Evolutionary conservation across 2,329 filamentous ascomycete species (phyloP).

Genomic region (Knufia fluminis): DNA sequence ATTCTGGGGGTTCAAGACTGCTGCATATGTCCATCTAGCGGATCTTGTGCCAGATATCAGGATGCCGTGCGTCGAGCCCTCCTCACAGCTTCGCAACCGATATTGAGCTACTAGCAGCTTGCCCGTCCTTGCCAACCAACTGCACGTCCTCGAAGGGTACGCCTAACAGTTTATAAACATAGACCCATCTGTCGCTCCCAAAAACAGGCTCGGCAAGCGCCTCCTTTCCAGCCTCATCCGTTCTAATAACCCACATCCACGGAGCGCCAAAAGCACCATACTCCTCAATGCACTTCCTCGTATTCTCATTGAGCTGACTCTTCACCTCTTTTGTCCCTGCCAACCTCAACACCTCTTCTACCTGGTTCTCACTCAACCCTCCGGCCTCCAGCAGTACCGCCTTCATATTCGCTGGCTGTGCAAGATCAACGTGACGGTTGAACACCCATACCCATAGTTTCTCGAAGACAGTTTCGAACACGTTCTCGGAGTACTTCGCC

Average conservation of each 20-base stretch:
- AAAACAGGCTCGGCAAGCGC: constrained; percentile 58
- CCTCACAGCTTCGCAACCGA: background rate
- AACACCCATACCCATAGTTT: constrained; percentile 55
- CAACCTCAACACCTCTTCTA: constrained; percentile 47
- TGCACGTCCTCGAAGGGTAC: constrained; percentile 34
- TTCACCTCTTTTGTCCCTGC: constrained; percentile 44
- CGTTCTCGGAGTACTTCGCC: constrained; percentile 39
- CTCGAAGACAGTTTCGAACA: constrained; percentile 46
- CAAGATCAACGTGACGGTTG: constrained; percentile 51
- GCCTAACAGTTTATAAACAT: constrained; percentile 58
- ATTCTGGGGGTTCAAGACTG: too few relatives aligned
- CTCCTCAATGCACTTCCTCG: constrained; percentile 50
- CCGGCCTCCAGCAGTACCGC: constrained; percentile 29
- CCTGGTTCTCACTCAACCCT: constrained; percentile 44
- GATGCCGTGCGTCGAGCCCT: too few relatives aligned
- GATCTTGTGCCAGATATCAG: too few relatives aligned
- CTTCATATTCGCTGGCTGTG: constrained; percentile 46
- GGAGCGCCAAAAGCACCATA: constrained; percentile 65
- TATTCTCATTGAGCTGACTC: constrained; percentile 47
- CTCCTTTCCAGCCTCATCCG: constrained; percentile 42
- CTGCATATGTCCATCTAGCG: too few relatives aligned
- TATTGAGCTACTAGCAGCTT: background rate
- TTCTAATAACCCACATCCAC: constrained; percentile 53
- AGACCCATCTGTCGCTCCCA: constrained; percentile 66
- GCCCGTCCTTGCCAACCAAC: constrained; percentile 10